These are phyloP conservation scores for Pichia nanzhaoensis DNA, from an alignment of 805 yeast genomes.

Conservation along the genomic window DNA sequence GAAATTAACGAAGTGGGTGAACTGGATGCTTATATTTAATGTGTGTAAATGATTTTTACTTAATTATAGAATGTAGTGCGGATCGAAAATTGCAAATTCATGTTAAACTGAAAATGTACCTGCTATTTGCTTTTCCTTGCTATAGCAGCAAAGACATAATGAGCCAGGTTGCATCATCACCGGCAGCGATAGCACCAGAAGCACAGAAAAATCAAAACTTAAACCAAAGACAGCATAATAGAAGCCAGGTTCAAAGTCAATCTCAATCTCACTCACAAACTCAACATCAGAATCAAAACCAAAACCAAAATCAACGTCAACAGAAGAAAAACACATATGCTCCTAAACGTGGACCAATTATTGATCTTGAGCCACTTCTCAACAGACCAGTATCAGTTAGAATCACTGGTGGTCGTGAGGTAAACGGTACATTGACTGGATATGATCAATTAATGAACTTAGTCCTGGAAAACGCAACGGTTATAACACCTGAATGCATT, in stretches of 20 bases:
- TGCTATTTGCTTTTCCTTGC: too few relatives aligned
- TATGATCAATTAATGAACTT: constrained; percentile 75
- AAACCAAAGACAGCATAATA: not conserved
- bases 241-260: not conserved
- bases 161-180: too few relatives aligned
- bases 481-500: constrained; percentile 45
- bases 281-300: constrained; percentile 5
- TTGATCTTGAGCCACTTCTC: constrained; percentile 69
- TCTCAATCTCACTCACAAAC: constrained; percentile 10
- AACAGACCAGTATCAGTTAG: constrained; percentile 70
- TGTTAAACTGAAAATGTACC: not conserved
- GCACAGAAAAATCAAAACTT: not conserved
- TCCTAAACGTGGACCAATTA: constrained; percentile 87
- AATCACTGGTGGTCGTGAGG: constrained; percentile 74
- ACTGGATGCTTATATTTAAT: constrained; percentile 8
- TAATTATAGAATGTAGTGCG: not conserved
- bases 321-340: constrained; percentile 32
- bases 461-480: constrained; percentile 65
- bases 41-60: too few relatives aligned
- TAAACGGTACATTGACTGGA: constrained; percentile 78
- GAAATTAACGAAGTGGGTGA: constrained; percentile 7
- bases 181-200: not conserved
- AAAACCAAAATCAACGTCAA: constrained; percentile 8
- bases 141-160: too few relatives aligned
- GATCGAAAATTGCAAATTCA: not conserved